These are phyloP conservation scores for Neolecta irregularis DNA, from an alignment of 1,139 yeast genomes.

Conservation along the genomic window DNA sequence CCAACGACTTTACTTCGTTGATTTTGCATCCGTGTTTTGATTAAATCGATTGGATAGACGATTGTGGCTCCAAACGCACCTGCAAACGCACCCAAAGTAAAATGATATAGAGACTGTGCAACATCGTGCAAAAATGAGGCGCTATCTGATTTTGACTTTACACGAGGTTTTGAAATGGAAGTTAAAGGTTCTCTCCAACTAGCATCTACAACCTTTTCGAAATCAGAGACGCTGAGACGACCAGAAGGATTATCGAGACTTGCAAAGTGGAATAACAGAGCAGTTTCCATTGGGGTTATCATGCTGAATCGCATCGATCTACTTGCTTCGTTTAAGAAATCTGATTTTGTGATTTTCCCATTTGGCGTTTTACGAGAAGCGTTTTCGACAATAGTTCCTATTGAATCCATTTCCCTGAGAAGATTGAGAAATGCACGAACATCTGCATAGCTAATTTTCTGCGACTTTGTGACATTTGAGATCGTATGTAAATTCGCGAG, in stretches of 20 bases:
- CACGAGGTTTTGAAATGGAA: constrained; percentile 17
- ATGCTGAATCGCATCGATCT: constrained; percentile 28
- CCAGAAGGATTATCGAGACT: constrained; percentile 25
- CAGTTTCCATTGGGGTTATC: constrained; percentile 33
- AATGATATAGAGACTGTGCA: constrained; percentile 76
- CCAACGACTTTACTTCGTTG: constrained; percentile 55
- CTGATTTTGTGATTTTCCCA: constrained; percentile 27
- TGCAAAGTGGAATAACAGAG: constrained; percentile 31
- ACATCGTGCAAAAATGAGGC: constrained; percentile 30
- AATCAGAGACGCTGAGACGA: constrained; percentile 26
- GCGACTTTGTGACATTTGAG: constrained; percentile 24
- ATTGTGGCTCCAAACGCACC: constrained; percentile 97
- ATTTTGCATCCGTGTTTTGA: constrained; percentile 95
- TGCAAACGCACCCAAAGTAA: constrained; percentile 81
- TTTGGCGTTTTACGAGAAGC: constrained; percentile 24
- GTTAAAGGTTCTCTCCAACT: constrained; percentile 27
- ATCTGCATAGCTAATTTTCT: constrained; percentile 29
- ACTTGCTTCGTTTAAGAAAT: constrained; percentile 30
- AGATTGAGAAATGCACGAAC: constrained; percentile 33
- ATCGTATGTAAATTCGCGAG: constrained; percentile 27
- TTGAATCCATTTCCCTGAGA: constrained; percentile 29
- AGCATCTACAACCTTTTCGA: constrained; percentile 31
- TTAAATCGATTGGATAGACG: constrained; percentile 94
- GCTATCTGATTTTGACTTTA: constrained; percentile 31
- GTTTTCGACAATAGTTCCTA: constrained; percentile 26